These are phyloP conservation scores for Exophiala alcalophila DNA, from an alignment of 2,329 filamentous ascomycete species.

Conservation along the genomic window DNA sequence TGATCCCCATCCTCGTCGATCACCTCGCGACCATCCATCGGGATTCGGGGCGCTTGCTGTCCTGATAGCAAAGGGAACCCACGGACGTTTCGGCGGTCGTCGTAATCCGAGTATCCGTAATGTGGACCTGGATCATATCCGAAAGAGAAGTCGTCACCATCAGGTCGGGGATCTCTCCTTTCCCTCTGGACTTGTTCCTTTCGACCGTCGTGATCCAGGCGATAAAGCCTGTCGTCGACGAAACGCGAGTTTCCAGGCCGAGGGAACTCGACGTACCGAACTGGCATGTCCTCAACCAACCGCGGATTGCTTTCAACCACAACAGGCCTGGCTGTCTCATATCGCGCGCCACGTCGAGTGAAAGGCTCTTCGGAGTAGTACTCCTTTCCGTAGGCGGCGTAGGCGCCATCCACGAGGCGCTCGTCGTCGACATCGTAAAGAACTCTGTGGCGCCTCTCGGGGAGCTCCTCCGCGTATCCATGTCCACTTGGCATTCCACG, in stretches of 20 bases:
- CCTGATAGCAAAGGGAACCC: too few species aligned
- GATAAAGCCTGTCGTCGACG: not conserved
- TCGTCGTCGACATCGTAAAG: conserved; percentile 2
- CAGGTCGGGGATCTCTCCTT: too few species aligned
- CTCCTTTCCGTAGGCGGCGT: not conserved
- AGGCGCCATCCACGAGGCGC: not conserved
- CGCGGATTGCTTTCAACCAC: conserved; percentile 1
- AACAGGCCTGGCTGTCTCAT: conserved; percentile 1
- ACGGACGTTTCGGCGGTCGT: too few species aligned
- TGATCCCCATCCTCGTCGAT: too few species aligned
- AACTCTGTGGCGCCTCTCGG: conserved; percentile 1
- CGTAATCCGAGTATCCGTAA: too few species aligned
- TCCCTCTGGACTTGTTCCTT: too few species aligned
- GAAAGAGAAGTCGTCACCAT: too few species aligned
- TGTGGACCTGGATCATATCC: too few species aligned
- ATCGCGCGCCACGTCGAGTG: conserved; percentile 4
- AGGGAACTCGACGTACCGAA: not conserved
- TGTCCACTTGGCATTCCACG: not conserved
- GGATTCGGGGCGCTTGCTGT: too few species aligned
- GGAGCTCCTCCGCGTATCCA: conserved; percentile 5
- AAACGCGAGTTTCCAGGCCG: not conserved
- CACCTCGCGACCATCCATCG: too few species aligned
- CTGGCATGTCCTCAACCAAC: not conserved
- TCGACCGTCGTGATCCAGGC: too few species aligned
- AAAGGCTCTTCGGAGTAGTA: conserved; percentile 12